These are phyloP conservation scores for Acidiella bohemica DNA, from an alignment of 495 filamentous ascomycete genomes.

Conservation along the genomic window DNA sequence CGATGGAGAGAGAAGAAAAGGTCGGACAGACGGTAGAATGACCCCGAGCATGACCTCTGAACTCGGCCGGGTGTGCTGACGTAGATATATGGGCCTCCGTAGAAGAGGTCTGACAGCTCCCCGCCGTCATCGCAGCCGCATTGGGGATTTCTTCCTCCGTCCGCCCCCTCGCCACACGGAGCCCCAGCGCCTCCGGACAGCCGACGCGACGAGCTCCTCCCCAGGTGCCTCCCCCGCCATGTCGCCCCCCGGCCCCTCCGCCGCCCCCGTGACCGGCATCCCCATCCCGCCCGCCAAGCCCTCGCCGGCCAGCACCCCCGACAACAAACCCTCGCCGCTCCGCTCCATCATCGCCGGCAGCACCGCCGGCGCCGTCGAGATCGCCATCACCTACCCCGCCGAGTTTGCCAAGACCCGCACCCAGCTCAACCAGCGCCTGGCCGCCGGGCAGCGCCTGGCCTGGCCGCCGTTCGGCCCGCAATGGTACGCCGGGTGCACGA, in stretches of 20 bases:
- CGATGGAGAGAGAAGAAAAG: no score
- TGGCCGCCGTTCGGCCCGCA: constrained; percentile 88
- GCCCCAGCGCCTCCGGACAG: no score
- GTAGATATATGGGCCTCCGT: no score
- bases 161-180: no score
- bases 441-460: constrained; percentile 73
- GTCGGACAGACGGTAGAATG: no score
- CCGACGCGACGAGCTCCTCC: no score
- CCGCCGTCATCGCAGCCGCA: no score
- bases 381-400: constrained; percentile 94
- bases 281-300: neutral
- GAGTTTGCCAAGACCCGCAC: constrained; percentile 96
- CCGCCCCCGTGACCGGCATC: constrained; percentile 2
- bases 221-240: no score
- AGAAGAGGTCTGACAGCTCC: no score
- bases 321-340: constrained; percentile 53
- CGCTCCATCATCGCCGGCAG: constrained; percentile 82
- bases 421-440: constrained; percentile 78
- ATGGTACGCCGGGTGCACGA: constrained; percentile 98
- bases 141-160: no score
- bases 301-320: neutral
- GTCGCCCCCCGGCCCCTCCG: neutral
- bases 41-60: no score
- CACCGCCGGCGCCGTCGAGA: constrained; percentile 86
- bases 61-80: no score